Evolutionary conservation across 139 green algal species (phyloP).

Genomic region (Tetradesmus obliquus): DNA sequence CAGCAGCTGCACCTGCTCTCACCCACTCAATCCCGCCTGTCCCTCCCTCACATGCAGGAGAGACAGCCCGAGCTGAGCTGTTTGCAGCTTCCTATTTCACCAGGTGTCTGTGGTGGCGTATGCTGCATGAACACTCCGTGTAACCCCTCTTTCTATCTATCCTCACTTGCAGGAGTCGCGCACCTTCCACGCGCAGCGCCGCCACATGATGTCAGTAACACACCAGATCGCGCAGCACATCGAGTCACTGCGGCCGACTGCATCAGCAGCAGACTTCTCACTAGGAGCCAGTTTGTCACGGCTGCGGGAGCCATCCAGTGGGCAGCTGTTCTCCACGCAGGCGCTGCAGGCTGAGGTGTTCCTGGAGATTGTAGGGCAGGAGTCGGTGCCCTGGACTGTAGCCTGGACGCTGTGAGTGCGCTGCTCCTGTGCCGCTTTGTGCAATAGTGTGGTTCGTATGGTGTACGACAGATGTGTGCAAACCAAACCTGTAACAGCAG

Average conservation of each 20-base stretch:
- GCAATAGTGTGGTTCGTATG: too few relatives aligned
- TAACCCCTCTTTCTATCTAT: too few relatives aligned
- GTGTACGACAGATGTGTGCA: too few relatives aligned
- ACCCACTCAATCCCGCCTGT: too few relatives aligned
- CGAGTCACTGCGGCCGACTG: background rate
- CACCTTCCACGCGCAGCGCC: background rate
- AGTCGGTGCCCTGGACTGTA: conserved; percentile 40
- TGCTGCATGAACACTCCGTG: too few relatives aligned
- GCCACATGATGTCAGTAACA: background rate
- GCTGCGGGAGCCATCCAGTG: background rate
- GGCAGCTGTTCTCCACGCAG: background rate
- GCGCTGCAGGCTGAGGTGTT: conserved; percentile 42
- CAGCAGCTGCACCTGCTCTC: too few relatives aligned
- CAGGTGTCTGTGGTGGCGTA: too few relatives aligned
- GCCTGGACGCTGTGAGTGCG: conserved; percentile 40
- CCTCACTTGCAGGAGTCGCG: background rate
- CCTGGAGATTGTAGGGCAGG: conserved; percentile 43
- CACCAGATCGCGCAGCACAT: background rate
- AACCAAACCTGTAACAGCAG: too few relatives aligned
- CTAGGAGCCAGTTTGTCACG: background rate
- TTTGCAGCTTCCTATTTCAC: too few relatives aligned
- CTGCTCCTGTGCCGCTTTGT: background rate
- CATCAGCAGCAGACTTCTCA: background rate
- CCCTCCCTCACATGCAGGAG: too few relatives aligned
- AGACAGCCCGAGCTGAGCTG: too few relatives aligned